Evolutionary conservation across 148 eudicot species (phyloP).

Genomic region (Rhododendron kiyosumense): DNA sequence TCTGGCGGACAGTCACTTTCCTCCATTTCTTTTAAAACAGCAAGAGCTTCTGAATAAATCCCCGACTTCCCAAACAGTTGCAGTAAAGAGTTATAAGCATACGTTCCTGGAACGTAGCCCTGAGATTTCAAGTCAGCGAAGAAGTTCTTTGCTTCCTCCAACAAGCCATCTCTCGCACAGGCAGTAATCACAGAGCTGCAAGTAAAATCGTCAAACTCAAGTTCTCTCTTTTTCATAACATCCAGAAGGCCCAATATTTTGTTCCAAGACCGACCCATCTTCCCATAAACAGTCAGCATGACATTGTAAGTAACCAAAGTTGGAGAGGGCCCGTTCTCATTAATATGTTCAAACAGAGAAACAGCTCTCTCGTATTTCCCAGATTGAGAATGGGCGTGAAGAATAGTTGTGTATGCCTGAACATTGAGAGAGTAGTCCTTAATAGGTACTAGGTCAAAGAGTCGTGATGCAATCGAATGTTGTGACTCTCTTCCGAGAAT

Average conservation of each 20-base stretch:
- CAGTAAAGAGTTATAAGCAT: constrained; percentile 74
- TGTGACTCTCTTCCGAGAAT: constrained; percentile 85
- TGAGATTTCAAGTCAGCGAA: constrained; percentile 50
- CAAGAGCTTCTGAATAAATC: constrained; percentile 60
- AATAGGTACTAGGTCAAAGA: constrained; percentile 68
- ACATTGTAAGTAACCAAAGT: constrained; percentile 77
- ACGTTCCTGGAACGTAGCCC: constrained; percentile 70
- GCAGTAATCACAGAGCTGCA: constrained; percentile 87
- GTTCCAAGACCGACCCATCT: constrained; percentile 85
- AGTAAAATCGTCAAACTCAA: constrained; percentile 79
- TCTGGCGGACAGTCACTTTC: constrained; percentile 59
- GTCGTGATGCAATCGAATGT: constrained; percentile 47
- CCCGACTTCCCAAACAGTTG: constrained; percentile 90
- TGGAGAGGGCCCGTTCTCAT: constrained; percentile 48
- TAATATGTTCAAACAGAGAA: constrained; percentile 48
- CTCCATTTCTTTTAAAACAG: constrained; percentile 77
- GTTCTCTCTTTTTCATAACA: constrained; percentile 58
- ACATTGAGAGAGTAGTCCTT: constrained; percentile 58
- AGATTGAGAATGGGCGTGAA: constrained; percentile 68
- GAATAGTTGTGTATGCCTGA: constrained; percentile 57
- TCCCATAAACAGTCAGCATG: constrained; percentile 65
- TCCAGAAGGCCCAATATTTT: constrained; percentile 55
- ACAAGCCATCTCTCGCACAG: constrained; percentile 87
- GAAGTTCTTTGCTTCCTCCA: constrained; percentile 74
- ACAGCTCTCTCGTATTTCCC: constrained; percentile 63